Conservation (phyloP, 2,329 filamentous ascomycete genomes). For the Clonostachys byssicola region DNA sequence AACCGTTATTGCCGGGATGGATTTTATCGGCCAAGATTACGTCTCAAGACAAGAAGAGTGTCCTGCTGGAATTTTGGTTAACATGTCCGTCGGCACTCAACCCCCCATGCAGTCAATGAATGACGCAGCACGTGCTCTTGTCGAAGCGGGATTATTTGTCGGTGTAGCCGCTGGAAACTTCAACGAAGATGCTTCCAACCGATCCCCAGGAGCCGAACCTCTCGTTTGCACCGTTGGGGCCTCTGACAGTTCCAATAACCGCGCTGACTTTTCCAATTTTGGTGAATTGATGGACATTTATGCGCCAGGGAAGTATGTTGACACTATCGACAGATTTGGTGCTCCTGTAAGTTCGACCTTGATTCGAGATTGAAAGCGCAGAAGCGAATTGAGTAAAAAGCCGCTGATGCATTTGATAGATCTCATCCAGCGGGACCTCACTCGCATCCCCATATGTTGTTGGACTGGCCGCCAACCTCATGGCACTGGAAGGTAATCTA, state of each 20-base stretch:
- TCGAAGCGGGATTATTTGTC: conserved; percentile 39
- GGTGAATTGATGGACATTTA: conserved; percentile 40
- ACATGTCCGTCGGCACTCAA: conserved; percentile 48
- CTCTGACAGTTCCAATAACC: conserved; percentile 30
- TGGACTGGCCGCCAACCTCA: too few relatives aligned
- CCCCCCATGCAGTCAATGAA: conserved; percentile 36
- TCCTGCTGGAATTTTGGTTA: conserved; percentile 35
- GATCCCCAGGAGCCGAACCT: conserved; percentile 42
- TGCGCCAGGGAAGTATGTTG: conserved; percentile 42
- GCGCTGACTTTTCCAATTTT: conserved; percentile 47
- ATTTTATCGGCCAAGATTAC: conserved; percentile 34
- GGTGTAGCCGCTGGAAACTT: conserved; percentile 50
- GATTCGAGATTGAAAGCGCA: too few relatives aligned
- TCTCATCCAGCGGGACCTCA: too few relatives aligned
- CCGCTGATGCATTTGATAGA: too few relatives aligned
- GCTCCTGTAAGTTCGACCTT: too few relatives aligned
- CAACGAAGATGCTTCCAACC: conserved; percentile 35
- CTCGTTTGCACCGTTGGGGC: conserved; percentile 45
- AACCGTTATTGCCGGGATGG: conserved; percentile 42
- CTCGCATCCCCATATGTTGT: too few relatives aligned
- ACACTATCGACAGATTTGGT: conserved; percentile 24
- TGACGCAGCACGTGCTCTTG: conserved; percentile 37
- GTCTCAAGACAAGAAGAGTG: conserved; percentile 22
- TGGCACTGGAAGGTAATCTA: too few relatives aligned
- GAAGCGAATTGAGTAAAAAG: too few relatives aligned